phyloP scores from a whole-genome alignment of 2,329 filamentous ascomycete species.

The Sporothrix brasiliensis region DNA sequence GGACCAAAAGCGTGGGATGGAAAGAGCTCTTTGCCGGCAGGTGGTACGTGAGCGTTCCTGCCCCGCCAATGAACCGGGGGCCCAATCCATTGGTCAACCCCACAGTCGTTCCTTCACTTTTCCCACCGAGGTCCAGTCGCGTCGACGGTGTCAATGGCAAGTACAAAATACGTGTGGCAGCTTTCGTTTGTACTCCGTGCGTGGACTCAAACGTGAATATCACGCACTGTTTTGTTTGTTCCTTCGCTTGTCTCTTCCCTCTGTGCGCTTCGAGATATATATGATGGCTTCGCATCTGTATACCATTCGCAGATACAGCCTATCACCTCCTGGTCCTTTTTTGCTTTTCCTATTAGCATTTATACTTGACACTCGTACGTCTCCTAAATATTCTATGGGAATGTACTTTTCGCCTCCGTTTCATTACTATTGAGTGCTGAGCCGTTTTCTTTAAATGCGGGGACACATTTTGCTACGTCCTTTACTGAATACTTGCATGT shows the following conservation, averaged over 20 bases:
- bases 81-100: conserved; percentile 34
- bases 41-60: conserved; percentile 23
- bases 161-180: neutral
- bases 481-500: conserved; percentile 14
- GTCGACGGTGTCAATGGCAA: conserved; percentile 13
- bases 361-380: conserved; percentile 8
- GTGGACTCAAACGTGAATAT: no score
- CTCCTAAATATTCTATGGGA: neutral
- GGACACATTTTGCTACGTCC: neutral
- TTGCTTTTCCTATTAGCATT: neutral
- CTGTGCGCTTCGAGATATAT: conserved; percentile 22
- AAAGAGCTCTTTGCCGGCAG: conserved; percentile 20
- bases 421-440: neutral
- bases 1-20: neutral
- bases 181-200: conserved; percentile 29
- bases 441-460: conserved; percentile 22
- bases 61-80: conserved; percentile 30
- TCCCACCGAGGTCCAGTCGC: conserved; percentile 27
- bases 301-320: conserved; percentile 7
- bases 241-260: neutral
- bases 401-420: conserved; percentile 1
- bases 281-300: neutral
- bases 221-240: conserved; percentile 27
- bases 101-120: conserved; percentile 29
- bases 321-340: conserved; percentile 1